Conservation (phyloP, 2,329 filamentous ascomycete genomes). For the Amauroascus niger region DNA sequence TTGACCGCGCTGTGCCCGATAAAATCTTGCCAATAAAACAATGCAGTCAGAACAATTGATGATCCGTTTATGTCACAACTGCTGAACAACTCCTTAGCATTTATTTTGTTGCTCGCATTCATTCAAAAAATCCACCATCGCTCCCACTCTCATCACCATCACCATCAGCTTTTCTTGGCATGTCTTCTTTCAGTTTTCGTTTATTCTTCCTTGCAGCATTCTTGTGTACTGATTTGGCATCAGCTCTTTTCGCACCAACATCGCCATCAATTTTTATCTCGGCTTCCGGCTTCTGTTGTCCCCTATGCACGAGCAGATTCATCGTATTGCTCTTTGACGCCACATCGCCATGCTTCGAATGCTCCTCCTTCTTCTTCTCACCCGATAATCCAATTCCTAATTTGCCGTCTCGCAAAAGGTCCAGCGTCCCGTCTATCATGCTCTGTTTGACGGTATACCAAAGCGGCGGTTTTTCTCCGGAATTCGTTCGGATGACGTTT, state of each 20-base stretch:
- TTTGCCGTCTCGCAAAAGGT: slow-evolving; percentile 35
- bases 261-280: background rate
- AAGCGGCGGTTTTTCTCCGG: slow-evolving; percentile 31
- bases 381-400: slow-evolving; percentile 23
- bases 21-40: too few relatives aligned
- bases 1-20: background rate
- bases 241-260: background rate
- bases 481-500: slow-evolving; percentile 17
- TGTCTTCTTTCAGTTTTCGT: slow-evolving; percentile 11
- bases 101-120: background rate
- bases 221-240: background rate
- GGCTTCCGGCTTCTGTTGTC: background rate
- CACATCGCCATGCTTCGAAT: slow-evolving; percentile 4
- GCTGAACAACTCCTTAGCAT: too few relatives aligned
- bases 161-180: background rate
- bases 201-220: background rate
- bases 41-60: too few relatives aligned
- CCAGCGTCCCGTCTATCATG: slow-evolving; percentile 37
- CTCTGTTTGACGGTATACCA: slow-evolving; percentile 39
- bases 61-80: too few relatives aligned
- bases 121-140: slow-evolving; percentile 23
- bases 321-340: background rate
- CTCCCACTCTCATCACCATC: slow-evolving; percentile 17
- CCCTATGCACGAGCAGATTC: slow-evolving; percentile 2
- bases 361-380: slow-evolving; percentile 14